Percentiles rank a stretch among this genome's conserved stretches.
phyloP scores from a whole-genome alignment of 2,329 filamentous ascomycete species.

The Albifimbria verrucaria region DNA sequence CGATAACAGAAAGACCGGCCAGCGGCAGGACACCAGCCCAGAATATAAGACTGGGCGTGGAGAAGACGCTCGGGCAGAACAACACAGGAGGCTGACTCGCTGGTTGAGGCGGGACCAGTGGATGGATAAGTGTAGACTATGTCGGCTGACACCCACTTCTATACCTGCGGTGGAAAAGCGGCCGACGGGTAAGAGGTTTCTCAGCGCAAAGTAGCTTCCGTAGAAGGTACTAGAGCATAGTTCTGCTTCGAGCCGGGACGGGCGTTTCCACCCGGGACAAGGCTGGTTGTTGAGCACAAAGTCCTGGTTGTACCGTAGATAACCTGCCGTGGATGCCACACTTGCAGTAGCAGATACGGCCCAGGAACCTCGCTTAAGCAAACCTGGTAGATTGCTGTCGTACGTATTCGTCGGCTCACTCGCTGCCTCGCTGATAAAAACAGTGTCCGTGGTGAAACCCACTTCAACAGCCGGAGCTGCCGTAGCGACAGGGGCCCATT shows the following conservation, averaged over 20 bases:
- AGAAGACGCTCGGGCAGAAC: conserved; percentile 26
- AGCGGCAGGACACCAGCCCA: conserved; percentile 38
- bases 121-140: conserved; percentile 40
- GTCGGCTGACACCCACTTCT: conserved; percentile 38
- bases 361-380: conserved; percentile 30
- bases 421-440: conserved; percentile 16
- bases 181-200: conserved; percentile 39
- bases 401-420: conserved; percentile 35
- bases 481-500: conserved; percentile 22
- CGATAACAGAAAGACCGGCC: conserved; percentile 33
- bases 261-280: conserved; percentile 4
- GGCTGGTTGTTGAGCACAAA: conserved; percentile 18
- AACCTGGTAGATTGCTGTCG: no score
- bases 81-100: conserved; percentile 42
- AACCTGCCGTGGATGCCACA: conserved; percentile 25
- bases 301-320: conserved; percentile 29
- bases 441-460: conserved; percentile 31
- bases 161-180: conserved; percentile 40
- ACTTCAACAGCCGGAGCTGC: conserved; percentile 36
- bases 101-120: conserved; percentile 46
- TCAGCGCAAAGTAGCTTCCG: conserved; percentile 38
- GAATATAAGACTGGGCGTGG: conserved; percentile 29
- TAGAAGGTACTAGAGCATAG: conserved; percentile 33
- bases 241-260: conserved; percentile 39
- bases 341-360: conserved; percentile 33